These are phyloP conservation scores for Fusarium coicis DNA, from an alignment of 2,329 filamentous ascomycete species.

Conservation along the genomic window DNA sequence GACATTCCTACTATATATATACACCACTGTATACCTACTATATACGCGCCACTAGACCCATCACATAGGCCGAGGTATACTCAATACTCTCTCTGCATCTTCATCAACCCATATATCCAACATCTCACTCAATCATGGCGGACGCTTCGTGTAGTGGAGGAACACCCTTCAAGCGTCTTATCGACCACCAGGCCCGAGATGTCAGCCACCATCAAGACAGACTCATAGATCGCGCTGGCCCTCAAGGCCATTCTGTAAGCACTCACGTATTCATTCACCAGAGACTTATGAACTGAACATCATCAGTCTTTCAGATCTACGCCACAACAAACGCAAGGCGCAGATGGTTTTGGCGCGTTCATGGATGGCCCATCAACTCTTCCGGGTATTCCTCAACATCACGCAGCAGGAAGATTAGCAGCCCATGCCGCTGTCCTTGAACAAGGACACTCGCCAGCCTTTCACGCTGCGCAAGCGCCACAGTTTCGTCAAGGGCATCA, in stretches of 20 bases:
- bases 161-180: constrained; percentile 56
- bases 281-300: neutral
- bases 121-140: constrained; percentile 47
- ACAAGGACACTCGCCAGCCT: constrained; percentile 38
- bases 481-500: constrained; percentile 41
- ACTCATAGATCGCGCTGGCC: constrained; percentile 46
- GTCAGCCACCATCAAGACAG: constrained; percentile 55
- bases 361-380: constrained; percentile 46
- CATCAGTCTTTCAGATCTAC: constrained; percentile 50
- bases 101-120: neutral
- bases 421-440: constrained; percentile 50
- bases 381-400: constrained; percentile 46
- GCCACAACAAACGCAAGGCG: constrained; percentile 43
- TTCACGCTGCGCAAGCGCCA: constrained; percentile 36
- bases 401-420: constrained; percentile 50
- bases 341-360: constrained; percentile 51
- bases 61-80: constrained; percentile 33
- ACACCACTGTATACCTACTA: neutral
- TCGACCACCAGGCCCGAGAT: constrained; percentile 56
- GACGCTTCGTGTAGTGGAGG: constrained; percentile 56
- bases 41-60: constrained; percentile 4
- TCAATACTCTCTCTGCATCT: neutral
- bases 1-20: neutral
- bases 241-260: constrained; percentile 48
- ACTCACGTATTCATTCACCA: neutral